These are phyloP conservation scores for Wickerhamiella slavikovae DNA, from an alignment of 805 yeast genomes.

Conservation along the genomic window DNA sequence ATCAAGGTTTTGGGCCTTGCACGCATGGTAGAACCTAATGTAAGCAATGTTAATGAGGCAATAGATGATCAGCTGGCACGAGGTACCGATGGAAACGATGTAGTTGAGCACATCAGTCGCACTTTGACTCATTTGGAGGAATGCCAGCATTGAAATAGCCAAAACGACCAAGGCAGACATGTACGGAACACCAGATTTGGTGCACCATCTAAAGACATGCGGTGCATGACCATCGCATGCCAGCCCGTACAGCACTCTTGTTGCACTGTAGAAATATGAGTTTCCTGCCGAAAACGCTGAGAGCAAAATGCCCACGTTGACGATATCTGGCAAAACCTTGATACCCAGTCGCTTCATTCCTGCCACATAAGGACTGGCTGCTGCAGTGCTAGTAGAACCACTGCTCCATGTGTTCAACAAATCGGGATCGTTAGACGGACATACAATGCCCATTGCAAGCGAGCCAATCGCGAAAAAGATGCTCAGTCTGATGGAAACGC, in stretches of 20 bases:
- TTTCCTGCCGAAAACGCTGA: conserved; percentile 74
- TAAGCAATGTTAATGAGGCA: conserved; percentile 36
- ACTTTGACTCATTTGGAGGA: conserved; percentile 38
- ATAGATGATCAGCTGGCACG: conserved; percentile 45
- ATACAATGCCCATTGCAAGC: conserved; percentile 55
- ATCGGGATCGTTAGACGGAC: conserved; percentile 46
- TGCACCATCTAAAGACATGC: conserved; percentile 36
- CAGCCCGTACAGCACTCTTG: conserved; percentile 47
- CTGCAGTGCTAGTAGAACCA: conserved; percentile 26
- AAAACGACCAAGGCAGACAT: conserved; percentile 28
- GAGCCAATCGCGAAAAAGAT: conserved; percentile 56
- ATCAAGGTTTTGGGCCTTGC: conserved; percentile 30
- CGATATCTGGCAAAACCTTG: conserved; percentile 25
- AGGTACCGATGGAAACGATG: conserved; percentile 52
- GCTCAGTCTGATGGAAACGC: conserved; percentile 47
- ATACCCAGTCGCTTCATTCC: conserved; percentile 51
- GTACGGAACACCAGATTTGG: conserved; percentile 50
- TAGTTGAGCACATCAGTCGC: conserved; percentile 48
- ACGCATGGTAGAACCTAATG: conserved; percentile 40
- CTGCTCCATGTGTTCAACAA: conserved; percentile 35
- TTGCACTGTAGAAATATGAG: conserved; percentile 55
- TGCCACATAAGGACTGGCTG: conserved; percentile 44
- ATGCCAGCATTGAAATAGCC: conserved; percentile 40
- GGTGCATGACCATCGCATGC: conserved; percentile 63
- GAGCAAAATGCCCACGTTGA: conserved; percentile 55